Evolutionary conservation across 1,284 basidiomycete genomes (phyloP).

Genomic region (Laetiporus sulphureus): DNA sequence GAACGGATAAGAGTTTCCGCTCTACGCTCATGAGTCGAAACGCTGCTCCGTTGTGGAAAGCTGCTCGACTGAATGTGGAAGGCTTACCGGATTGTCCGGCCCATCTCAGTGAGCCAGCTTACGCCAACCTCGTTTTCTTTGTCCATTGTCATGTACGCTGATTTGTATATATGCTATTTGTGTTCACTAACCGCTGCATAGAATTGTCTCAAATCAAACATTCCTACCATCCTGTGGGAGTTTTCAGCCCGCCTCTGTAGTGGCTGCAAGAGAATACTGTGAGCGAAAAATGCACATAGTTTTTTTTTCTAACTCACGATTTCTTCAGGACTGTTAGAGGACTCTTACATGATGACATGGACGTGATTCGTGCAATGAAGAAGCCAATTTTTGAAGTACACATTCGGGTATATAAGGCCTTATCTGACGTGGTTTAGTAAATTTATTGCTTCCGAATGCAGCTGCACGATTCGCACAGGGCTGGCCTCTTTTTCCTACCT

Average conservation of each 20-base stretch:
- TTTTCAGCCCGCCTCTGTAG: slow-evolving; percentile 1
- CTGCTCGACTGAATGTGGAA: slow-evolving; percentile 8
- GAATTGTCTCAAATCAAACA: slow-evolving; percentile 2
- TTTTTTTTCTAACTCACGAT: neutral
- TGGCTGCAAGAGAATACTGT: neutral
- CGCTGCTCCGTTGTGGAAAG: slow-evolving; percentile 12
- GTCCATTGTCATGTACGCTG: slow-evolving; percentile 8
- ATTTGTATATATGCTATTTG: no score
- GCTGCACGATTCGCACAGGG: no score
- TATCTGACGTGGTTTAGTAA: no score
- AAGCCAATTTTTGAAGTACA: no score
- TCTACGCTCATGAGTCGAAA: slow-evolving; percentile 12
- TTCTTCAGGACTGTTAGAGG: neutral
- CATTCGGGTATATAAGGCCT: no score
- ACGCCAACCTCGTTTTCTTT: slow-evolving; percentile 11
- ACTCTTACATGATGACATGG: no score
- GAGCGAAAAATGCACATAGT: neutral
- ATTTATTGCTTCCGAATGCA: no score
- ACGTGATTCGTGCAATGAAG: no score
- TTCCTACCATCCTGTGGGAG: slow-evolving; percentile 2
- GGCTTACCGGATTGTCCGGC: slow-evolving; percentile 15
- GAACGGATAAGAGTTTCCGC: slow-evolving; percentile 14
- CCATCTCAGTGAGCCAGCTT: slow-evolving; percentile 14
- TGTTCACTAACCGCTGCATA: neutral
- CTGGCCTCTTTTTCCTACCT: no score